These are phyloP conservation scores for Amanita phalloides DNA, from an alignment of 768 basidiomycete genomes.

Conservation along the genomic window DNA sequence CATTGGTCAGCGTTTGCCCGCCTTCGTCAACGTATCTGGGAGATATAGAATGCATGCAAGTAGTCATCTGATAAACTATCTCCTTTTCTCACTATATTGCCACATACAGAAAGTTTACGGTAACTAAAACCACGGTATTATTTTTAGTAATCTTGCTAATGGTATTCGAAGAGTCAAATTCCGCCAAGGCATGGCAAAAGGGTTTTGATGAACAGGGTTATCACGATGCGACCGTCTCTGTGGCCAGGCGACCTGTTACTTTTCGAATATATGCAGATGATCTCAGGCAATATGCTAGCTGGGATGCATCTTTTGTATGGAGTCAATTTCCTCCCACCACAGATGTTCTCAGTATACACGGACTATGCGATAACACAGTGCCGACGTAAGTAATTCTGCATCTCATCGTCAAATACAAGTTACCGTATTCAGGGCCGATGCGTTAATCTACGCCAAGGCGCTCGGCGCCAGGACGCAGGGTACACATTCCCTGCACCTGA, in stretches of 20 bases:
- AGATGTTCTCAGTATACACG: conserved; percentile 72
- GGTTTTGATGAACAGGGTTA: conserved; percentile 47
- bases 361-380: conserved; percentile 56
- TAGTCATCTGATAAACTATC: conserved; percentile 6
- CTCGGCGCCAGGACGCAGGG: conserved; percentile 49
- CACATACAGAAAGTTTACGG: conserved; percentile 30
- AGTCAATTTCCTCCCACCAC: conserved; percentile 48
- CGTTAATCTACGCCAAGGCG: conserved; percentile 54
- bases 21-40: conserved; percentile 66
- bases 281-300: conserved; percentile 47
- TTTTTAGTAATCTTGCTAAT: conserved; percentile 7
- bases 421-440: conserved; percentile 46
- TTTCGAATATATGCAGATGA: conserved; percentile 48
- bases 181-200: conserved; percentile 23
- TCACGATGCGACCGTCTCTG: conserved; percentile 50
- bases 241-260: conserved; percentile 50
- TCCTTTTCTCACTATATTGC: not conserved
- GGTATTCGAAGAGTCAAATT: conserved; percentile 12
- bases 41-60: conserved; percentile 73
- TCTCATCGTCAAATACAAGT: not conserved
- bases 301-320: conserved; percentile 63
- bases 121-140: conserved; percentile 13
- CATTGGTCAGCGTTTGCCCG: conserved; percentile 43
- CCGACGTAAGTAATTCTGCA: conserved; percentile 43
- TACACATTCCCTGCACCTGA: conserved; percentile 57